Evolutionary conservation across 225 moss, liverwort and hornwort genomes (phyloP).

Genomic region (Marchantia paleacea): DNA sequence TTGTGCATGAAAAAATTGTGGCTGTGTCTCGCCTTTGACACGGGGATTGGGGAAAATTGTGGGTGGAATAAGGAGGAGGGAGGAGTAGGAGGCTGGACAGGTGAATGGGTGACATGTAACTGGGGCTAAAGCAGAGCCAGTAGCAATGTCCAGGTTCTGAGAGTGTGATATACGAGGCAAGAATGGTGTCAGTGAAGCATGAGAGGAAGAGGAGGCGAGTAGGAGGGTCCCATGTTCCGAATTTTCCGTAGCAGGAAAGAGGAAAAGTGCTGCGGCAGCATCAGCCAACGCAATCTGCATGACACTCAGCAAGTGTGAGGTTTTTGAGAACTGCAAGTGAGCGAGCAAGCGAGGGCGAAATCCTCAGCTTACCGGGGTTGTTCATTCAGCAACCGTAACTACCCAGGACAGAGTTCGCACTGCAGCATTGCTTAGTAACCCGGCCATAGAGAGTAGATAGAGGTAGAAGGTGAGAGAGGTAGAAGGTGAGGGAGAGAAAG

Average conservation of each 20-base stretch:
- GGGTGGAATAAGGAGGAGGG: not conserved
- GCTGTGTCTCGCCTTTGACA: not conserved
- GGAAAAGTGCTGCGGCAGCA: not conserved
- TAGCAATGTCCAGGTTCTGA: not conserved
- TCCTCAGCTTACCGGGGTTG: too few species aligned
- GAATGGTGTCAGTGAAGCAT: conserved; percentile 16
- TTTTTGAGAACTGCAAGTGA: not conserved
- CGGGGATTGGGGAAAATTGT: not conserved
- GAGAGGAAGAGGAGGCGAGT: conserved; percentile 2
- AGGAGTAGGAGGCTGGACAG: not conserved
- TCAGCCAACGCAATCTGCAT: not conserved
- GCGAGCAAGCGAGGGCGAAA: not conserved
- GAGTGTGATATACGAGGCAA: not conserved
- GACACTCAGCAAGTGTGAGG: not conserved
- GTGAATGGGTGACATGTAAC: not conserved
- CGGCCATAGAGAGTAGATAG: not conserved
- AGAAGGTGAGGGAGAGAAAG: not conserved
- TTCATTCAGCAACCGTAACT: not conserved
- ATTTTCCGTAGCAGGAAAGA: not conserved
- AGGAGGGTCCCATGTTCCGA: conserved; percentile 5
- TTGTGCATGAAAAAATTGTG: not conserved
- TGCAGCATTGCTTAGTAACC: not conserved
- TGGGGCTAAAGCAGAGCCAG: not conserved
- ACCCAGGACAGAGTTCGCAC: not conserved
- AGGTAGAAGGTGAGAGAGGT: not conserved